Evolutionary conservation across 164 flowering plant genomes (phyloP).

Genomic region (Hamamelis virginiana): DNA sequence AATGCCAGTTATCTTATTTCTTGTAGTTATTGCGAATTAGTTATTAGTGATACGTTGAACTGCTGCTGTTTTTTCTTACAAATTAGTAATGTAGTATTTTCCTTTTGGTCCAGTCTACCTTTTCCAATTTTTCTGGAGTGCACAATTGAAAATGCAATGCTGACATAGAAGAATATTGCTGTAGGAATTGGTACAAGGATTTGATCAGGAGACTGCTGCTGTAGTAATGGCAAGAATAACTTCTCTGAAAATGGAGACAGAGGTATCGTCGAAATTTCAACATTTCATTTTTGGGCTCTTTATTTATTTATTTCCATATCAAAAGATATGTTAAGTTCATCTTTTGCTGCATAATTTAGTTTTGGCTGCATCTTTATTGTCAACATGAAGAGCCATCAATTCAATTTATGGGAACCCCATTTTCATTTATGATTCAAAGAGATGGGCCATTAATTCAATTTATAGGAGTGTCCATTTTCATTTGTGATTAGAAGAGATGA

Average conservation of each 20-base stretch:
- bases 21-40: too few species aligned
- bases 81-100: too few species aligned
- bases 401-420: background rate
- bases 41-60: too few species aligned
- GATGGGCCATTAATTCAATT: background rate
- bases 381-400: background rate
- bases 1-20: too few species aligned
- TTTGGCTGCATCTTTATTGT: background rate
- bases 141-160: background rate
- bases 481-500: background rate
- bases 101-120: background rate
- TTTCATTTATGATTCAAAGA: background rate
- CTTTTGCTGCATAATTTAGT: background rate
- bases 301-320: background rate
- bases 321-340: background rate
- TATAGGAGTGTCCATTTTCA: background rate
- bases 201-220: constrained; percentile 98
- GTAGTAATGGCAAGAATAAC: constrained; percentile 88
- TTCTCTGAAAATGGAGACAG: constrained; percentile 92
- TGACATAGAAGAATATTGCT: constrained; percentile 12
- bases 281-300: background rate
- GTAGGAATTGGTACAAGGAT: constrained; percentile 89
- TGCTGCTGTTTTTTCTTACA: too few species aligned
- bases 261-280: constrained; percentile 49
- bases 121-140: background rate